Percentiles rank a stretch among this genome's conserved stretches.
Conservation (phyloP, 257 asterid genomes). For the Datura wrightii region DNA sequence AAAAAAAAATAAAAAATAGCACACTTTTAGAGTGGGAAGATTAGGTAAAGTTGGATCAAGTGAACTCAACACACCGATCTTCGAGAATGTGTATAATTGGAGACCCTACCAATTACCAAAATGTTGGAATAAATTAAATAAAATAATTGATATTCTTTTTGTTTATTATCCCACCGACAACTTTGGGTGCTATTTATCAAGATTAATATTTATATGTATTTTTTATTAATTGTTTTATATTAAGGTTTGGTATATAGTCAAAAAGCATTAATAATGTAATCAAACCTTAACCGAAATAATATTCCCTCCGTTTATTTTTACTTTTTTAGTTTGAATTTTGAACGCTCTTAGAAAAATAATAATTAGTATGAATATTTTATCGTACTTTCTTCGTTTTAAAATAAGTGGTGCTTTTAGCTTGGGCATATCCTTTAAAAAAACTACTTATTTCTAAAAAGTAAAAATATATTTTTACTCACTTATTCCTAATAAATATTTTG, state of each 20-base stretch:
- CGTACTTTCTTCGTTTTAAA: too few species aligned
- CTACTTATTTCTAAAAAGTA: too few species aligned
- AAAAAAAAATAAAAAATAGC: too few species aligned
- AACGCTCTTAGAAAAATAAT: too few species aligned
- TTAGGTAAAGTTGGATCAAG: slow-evolving; percentile 19
- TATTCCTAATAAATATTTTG: too few species aligned
- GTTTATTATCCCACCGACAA: not conserved
- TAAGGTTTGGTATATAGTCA: not conserved
- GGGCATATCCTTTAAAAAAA: too few species aligned
- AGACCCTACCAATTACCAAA: not conserved
- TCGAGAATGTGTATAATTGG: not conserved
- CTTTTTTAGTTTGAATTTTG: too few species aligned
- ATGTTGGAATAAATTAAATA: not conserved
- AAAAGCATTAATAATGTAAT: not conserved
- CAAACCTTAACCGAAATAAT: not conserved
- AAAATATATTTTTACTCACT: too few species aligned
- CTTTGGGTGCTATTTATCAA: not conserved
- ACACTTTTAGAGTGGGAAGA: not conserved
- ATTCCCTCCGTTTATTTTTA: too few species aligned
- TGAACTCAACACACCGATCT: not conserved
- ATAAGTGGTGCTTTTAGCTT: too few species aligned
- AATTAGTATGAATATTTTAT: too few species aligned
- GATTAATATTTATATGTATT: not conserved
- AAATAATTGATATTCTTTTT: not conserved
- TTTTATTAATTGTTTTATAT: not conserved